Evolutionary conservation across 176 grass and related monocot species (phyloP), one percentile per base, ranked within the genome.

Genomic region (Oropetium thomaeum): DNA sequence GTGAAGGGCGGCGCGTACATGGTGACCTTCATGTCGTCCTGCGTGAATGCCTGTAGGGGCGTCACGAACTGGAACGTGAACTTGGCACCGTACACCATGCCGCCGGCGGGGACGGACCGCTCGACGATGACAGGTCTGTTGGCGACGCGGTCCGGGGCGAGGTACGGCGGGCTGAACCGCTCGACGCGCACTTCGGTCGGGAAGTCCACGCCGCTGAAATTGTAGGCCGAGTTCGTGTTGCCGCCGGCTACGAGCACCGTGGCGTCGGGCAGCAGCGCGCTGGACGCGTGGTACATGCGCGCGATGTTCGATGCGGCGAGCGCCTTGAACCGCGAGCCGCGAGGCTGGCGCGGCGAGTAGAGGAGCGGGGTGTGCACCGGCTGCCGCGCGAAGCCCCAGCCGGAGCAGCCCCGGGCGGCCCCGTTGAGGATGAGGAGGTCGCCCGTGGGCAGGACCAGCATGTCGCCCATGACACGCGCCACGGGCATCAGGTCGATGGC

Each of bases 1-100:
- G 92, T 96, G 86, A 89, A 96, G 2, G 92, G 84, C 19, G 90
- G 94, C 44, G 94, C 88, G 28, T 97, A 97, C 83, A 97, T 74
- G 25, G 86, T 89, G 9, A 93, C 88, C 83, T 73, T 91, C 49
- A 97, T 32, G 61, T 85, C 74, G 5, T 41, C 9, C 67, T 66
- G 4, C 5, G n/a, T 70, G 19, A 87, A 74, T 32, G 69, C 44
- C 55, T 6, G 5, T 69, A 5, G 48, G 0, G 52, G 62, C 59
- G 77, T 67, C 15, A 37, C 29, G 81, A 97, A 97, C 40, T 59
- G 40, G 25, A 97, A 48, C 31, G 69, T 63, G 66, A 97, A 87
- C 23, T 38, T 63, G 30, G 57, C 31, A 0, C 81, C 86, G 27
- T 93, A 91, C 76, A 15, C 19, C 81, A 96, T 91, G 16, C 88